Evolutionary conservation across 2,329 filamentous ascomycete genomes (phyloP).

Genomic region (Phialemoniopsis sp.): DNA sequence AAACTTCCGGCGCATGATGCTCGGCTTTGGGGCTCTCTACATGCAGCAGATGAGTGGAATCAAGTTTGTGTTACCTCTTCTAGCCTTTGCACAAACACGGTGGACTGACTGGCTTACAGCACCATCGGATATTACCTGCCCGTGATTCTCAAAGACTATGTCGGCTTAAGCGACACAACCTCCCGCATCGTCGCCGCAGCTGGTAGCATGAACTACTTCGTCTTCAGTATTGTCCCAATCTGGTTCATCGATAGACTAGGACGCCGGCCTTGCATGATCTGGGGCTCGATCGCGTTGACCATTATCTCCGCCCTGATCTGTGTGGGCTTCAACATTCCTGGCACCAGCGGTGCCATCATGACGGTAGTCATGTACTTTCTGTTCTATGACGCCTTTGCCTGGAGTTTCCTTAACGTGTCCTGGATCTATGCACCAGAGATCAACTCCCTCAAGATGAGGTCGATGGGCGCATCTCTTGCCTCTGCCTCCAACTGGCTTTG

Average conservation of each 20-base stretch:
- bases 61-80: too few relatives aligned
- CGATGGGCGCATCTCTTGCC: slow-evolving; percentile 28
- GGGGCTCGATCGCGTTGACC: slow-evolving; percentile 1
- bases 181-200: slow-evolving; percentile 3
- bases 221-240: slow-evolving; percentile 3
- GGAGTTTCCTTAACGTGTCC: slow-evolving; percentile 3
- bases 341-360: not conserved
- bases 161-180: slow-evolving; percentile 1
- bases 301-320: slow-evolving; percentile 3
- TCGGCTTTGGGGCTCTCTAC: slow-evolving; percentile 3
- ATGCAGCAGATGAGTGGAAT: slow-evolving; percentile 5
- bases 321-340: slow-evolving; percentile 3
- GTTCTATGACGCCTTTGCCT: slow-evolving; percentile 5
- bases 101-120: not conserved
- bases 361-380: slow-evolving; percentile 5
- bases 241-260: slow-evolving; percentile 5
- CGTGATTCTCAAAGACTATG: slow-evolving; percentile 6
- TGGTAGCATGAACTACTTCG: slow-evolving; percentile 2
- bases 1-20: slow-evolving; percentile 4
- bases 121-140: slow-evolving; percentile 1
- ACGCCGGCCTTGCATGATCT: slow-evolving; percentile 3
- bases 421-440: slow-evolving; percentile 5
- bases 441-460: slow-evolving; percentile 22
- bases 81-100: too few relatives aligned
- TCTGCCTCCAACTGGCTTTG: slow-evolving; percentile 28